These are phyloP conservation scores for Vitis hybrid DNA, from an alignment of 177 flowering plant species.

Conservation along the genomic window DNA sequence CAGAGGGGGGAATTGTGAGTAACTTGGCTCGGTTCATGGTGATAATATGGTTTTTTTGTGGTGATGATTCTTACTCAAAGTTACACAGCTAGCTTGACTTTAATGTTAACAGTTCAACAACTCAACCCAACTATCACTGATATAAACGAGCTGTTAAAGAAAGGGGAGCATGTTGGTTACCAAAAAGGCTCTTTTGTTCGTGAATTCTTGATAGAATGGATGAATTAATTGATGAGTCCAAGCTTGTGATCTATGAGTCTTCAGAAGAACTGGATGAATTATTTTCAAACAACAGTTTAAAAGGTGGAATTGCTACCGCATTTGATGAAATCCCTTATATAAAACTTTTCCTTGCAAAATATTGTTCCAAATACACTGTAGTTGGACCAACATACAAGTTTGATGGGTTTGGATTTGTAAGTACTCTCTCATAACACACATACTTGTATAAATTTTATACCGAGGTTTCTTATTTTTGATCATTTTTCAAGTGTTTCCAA, in stretches of 20 bases:
- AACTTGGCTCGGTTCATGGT: conserved; percentile 33
- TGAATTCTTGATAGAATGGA: conserved; percentile 6
- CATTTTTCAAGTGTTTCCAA: no score
- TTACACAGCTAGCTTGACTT: conserved; percentile 42
- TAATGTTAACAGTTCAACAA: conserved; percentile 37
- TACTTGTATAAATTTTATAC: neutral
- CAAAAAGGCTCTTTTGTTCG: conserved; percentile 31
- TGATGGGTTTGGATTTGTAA: conserved; percentile 61
- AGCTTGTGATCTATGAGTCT: conserved; percentile 14
- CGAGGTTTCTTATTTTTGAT: no score
- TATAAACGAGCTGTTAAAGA: conserved; percentile 10
- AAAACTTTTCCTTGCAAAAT: neutral
- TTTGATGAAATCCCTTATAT: no score
- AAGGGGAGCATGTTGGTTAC: conserved; percentile 22
- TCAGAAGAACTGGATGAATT: neutral
- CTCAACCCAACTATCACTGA: conserved; percentile 18
- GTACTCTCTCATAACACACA: neutral
- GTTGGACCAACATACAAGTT: conserved; percentile 37
- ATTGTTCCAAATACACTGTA: conserved; percentile 33
- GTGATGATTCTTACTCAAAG: conserved; percentile 40
- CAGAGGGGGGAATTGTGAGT: conserved; percentile 33
- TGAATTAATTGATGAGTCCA: conserved; percentile 21
- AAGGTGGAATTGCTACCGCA: no score
- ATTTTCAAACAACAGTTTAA: no score
- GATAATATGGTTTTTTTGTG: conserved; percentile 34